phyloP scores from a whole-genome alignment of 2,329 filamentous ascomycete genomes.

The Microdochium bolleyi region DNA sequence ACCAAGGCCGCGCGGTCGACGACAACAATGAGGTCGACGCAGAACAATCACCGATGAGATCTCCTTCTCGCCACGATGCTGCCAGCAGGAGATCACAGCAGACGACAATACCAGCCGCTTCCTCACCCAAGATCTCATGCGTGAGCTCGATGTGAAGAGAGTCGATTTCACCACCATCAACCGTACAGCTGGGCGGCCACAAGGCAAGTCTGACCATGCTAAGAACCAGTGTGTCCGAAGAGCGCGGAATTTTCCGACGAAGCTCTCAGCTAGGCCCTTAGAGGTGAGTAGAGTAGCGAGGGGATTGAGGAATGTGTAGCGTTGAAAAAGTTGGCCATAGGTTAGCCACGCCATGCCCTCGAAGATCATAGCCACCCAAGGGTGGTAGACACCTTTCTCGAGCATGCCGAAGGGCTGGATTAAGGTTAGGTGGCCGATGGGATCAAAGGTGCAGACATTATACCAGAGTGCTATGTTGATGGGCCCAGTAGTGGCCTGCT shows the following conservation, averaged over 20 bases:
- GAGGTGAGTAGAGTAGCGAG: constrained; percentile 2
- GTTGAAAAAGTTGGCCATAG: constrained; percentile 8
- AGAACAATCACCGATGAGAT: too few species aligned
- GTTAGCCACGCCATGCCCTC: not conserved
- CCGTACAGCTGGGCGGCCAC: too few species aligned
- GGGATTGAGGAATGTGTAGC: constrained; percentile 7
- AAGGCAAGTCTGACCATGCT: too few species aligned
- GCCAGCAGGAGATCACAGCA: too few species aligned
- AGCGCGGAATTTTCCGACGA: not conserved
- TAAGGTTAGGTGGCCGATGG: constrained; percentile 15
- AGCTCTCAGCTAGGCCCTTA: not conserved
- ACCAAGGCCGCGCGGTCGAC: too few species aligned
- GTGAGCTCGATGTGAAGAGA: too few species aligned
- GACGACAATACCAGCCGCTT: too few species aligned
- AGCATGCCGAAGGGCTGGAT: not conserved
- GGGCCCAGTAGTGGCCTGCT: not conserved
- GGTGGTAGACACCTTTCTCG: not conserved
- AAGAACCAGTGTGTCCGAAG: too few species aligned
- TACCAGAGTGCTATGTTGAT: not conserved
- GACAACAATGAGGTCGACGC: too few species aligned
- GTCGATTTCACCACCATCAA: too few species aligned
- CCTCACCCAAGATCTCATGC: too few species aligned
- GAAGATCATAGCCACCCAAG: not conserved
- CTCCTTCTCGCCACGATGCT: too few species aligned
- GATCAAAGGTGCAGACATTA: not conserved